phyloP scores from a whole-genome alignment of 495 filamentous ascomycete species.

The Podospora appendiculata region DNA sequence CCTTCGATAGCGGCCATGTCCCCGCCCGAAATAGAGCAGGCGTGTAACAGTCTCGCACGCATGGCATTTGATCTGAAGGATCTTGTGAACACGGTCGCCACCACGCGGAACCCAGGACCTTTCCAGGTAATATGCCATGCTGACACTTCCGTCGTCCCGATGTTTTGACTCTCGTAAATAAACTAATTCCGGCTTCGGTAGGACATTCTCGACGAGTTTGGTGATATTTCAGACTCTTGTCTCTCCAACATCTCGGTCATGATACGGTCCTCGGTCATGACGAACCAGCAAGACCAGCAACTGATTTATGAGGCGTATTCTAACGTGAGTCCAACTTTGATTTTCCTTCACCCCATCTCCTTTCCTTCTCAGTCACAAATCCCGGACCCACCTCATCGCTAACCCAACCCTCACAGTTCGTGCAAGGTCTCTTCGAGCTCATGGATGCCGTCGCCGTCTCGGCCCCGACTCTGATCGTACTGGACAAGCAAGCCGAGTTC shows the following conservation, averaged over 20 bases:
- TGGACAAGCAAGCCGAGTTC: conserved; percentile 18
- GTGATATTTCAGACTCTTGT: conserved; percentile 15
- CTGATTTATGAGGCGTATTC: conserved; percentile 15
- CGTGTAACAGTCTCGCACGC: conserved; percentile 14
- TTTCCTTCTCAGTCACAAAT: not conserved
- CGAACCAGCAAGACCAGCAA: conserved; percentile 8
- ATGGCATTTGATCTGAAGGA: conserved; percentile 18
- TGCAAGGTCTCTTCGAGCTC: conserved; percentile 15
- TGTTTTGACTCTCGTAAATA: not conserved
- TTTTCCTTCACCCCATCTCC: not conserved
- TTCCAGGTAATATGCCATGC: conserved; percentile 9
- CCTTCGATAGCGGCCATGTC: conserved; percentile 12
- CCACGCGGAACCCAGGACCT: conserved; percentile 10
- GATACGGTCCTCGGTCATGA: conserved; percentile 13
- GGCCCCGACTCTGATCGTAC: conserved; percentile 7
- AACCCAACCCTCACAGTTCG: conserved; percentile 1
- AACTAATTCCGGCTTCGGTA: not conserved
- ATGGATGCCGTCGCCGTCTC: conserved; percentile 9
- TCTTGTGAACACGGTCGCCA: conserved; percentile 8
- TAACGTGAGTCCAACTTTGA: conserved; percentile 4
- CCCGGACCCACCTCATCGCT: not conserved
- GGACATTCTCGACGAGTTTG: conserved; percentile 17
- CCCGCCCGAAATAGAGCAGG: conserved; percentile 7
- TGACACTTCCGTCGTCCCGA: not conserved
- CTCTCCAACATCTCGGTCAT: conserved; percentile 18